Conservation (phyloP, 371 early-diverging fungal species). For the Lichtheimia ramosa region DNA sequence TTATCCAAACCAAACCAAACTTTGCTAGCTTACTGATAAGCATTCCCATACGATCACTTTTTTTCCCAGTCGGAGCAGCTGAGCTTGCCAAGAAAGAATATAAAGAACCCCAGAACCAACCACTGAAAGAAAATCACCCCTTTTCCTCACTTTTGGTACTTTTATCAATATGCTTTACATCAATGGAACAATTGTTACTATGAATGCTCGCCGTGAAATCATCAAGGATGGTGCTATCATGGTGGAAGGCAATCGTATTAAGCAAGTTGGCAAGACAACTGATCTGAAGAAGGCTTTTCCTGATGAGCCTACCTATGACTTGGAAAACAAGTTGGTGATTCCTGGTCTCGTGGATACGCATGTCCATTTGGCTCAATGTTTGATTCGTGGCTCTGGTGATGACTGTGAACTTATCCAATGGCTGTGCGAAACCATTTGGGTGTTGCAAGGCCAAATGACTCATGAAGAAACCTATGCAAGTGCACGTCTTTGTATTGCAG, state of each 20-base stretch:
- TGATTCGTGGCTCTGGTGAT: conserved; percentile 26
- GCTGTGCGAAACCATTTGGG: conserved; percentile 26
- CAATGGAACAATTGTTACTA: conserved; percentile 22
- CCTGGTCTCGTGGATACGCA: conserved; percentile 26
- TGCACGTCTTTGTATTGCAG: conserved; percentile 28
- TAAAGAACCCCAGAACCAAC: not conserved
- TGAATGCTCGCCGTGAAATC: conserved; percentile 25
- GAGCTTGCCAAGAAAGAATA: not conserved
- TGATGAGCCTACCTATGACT: conserved; percentile 18
- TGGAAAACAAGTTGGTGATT: conserved; percentile 20
- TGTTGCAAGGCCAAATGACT: conserved; percentile 22
- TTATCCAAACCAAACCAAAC: no score
- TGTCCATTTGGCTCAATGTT: conserved; percentile 23
- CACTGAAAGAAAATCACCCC: not conserved
- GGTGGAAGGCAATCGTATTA: conserved; percentile 17
- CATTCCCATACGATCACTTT: no score
- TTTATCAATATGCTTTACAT: conserved; percentile 20
- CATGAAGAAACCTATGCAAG: conserved; percentile 20
- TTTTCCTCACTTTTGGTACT: not conserved
- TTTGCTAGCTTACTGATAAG: no score
- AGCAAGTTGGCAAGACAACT: conserved; percentile 19
- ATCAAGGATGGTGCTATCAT: conserved; percentile 23
- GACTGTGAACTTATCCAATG: conserved; percentile 23
- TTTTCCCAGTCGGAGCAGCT: not conserved
- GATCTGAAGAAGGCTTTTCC: conserved; percentile 13